Percentiles rank a stretch among this genome's conserved stretches.
Conservation (phyloP, 768 basidiomycete genomes). For the Lepiota brunneoincarnata region DNA sequence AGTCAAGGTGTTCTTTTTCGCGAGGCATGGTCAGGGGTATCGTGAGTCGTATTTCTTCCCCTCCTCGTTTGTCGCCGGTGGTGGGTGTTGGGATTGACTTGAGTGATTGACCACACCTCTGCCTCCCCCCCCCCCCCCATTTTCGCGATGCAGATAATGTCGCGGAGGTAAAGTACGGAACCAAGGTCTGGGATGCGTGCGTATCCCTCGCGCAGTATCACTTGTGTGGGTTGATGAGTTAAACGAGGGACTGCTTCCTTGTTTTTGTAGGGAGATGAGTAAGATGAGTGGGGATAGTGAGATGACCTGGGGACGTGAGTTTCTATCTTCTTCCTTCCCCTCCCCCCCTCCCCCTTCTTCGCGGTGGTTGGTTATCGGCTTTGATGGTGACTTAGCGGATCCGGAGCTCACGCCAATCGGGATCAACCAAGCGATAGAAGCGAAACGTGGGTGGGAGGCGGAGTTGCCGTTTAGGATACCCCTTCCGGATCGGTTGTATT, state of each 20-base stretch:
- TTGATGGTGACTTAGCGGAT: slow-evolving; percentile 45
- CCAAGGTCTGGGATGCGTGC: slow-evolving; percentile 59
- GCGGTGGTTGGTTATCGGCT: not conserved
- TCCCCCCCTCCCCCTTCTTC: too few relatives aligned
- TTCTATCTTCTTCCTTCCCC: not conserved
- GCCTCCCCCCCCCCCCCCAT: not conserved
- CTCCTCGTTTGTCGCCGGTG: too few relatives aligned
- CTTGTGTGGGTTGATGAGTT: not conserved
- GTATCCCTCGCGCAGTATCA: slow-evolving; percentile 19
- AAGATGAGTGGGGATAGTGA: slow-evolving; percentile 62
- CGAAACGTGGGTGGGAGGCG: slow-evolving; percentile 42
- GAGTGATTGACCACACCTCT: slow-evolving; percentile 7
- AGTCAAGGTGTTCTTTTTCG: slow-evolving; percentile 66
- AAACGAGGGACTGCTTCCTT: not conserved
- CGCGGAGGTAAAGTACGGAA: slow-evolving; percentile 56
- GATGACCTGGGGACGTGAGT: slow-evolving; percentile 73
- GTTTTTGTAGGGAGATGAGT: slow-evolving; percentile 54
- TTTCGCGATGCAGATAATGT: slow-evolving; percentile 54
- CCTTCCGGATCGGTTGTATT: slow-evolving; percentile 54
- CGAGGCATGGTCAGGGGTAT: slow-evolving; percentile 71
- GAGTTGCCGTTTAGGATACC: slow-evolving; percentile 46
- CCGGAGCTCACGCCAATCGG: slow-evolving; percentile 61
- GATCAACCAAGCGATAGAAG: slow-evolving; percentile 49
- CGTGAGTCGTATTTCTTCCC: slow-evolving; percentile 41
- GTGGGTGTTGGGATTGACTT: not conserved